These are phyloP conservation scores for Ophiostoma sp. DNA, from an alignment of 2,329 filamentous ascomycete genomes.

Conservation along the genomic window DNA sequence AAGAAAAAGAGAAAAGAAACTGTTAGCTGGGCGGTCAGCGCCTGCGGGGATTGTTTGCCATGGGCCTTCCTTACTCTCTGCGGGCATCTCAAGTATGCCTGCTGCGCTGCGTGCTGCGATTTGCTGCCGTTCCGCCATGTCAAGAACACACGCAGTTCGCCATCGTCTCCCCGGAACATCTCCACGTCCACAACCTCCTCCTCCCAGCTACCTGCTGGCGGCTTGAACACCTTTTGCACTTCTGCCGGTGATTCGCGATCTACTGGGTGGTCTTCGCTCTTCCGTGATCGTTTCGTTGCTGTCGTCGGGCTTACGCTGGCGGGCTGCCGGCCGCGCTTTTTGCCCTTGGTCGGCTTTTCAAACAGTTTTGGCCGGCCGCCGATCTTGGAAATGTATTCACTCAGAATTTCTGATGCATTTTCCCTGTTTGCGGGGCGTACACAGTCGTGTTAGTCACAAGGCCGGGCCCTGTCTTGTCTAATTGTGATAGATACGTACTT, in stretches of 20 bases:
- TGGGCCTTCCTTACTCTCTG: constrained; percentile 59
- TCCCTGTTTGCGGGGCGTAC: constrained; percentile 43
- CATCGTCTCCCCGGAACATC: constrained; percentile 66
- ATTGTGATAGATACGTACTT: constrained; percentile 39
- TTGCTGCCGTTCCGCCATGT: constrained; percentile 74
- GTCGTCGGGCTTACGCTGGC: constrained; percentile 38
- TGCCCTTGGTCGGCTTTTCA: constrained; percentile 50
- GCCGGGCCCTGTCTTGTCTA: background rate
- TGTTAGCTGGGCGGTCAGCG: background rate
- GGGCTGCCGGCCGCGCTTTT: constrained; percentile 59
- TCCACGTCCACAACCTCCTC: constrained; percentile 70
- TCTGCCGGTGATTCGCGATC: constrained; percentile 49
- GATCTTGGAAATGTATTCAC: constrained; percentile 62
- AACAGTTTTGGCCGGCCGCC: constrained; percentile 63
- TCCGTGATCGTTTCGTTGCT: constrained; percentile 49
- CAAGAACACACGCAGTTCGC: constrained; percentile 65
- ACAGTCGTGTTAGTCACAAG: background rate
- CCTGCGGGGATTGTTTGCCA: background rate
- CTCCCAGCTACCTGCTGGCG: constrained; percentile 75
- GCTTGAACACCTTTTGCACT: constrained; percentile 56
- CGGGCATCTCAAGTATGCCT: constrained; percentile 73
- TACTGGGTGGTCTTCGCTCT: constrained; percentile 51
- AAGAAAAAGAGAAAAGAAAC: background rate
- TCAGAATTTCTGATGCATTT: constrained; percentile 60
- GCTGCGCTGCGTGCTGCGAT: constrained; percentile 68